Base-by-base conservation (phyloP, 2,329 filamentous ascomycete genomes). In the Microdochium paspali region DNA sequence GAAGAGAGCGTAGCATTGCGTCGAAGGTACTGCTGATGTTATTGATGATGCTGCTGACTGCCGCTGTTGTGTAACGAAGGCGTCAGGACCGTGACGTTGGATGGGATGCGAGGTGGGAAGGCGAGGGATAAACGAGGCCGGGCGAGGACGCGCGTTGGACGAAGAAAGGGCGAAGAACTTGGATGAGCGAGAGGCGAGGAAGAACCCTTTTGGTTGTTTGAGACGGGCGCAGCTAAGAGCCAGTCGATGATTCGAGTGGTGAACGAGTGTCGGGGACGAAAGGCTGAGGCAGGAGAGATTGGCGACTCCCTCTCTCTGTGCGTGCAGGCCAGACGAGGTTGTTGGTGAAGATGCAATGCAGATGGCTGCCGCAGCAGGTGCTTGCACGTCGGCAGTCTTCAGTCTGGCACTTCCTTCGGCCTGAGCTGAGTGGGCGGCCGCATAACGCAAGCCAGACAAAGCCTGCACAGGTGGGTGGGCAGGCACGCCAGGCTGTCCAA, bases 1-100 rank as follows among this genome's bases (percentile, higher is more conserved):
- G 47, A 44, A 60, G 46, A 13, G 55, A 52, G 13, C 54, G 59
- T 47, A 62, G 46, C 63, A 66, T 66, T 39, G 46, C 56, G 49
- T 25, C 21, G 15, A 18, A 10, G 4, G 6, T 15, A 21, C 9
- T 42, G 35, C 30, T 15, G 31, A n/a, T 24, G 18, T 15, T 24
- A 20, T 20, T 26, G 40, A 44, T 43, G 35, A 44, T 31, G 18
- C n/a, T n/a, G n/a, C n/a, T n/a, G n/a, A n/a, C n/a, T n/a, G n/a
- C n/a, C n/a, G n/a, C n/a, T n/a, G n/a, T n/a, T n/a, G n/a, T n/a
- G n/a, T n/a, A n/a, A n/a, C n/a, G n/a, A n/a, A n/a, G n/a, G n/a
- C n/a, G n/a, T n/a, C n/a, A n/a, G n/a, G n/a, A n/a, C n/a, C n/a
- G n/a, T n/a, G n/a, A n/a, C n/a, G n/a, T n/a, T n/a, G n/a, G n/a